Percentiles rank a stretch among this genome's conserved stretches.
These are phyloP conservation scores for Bacidia gigantensis DNA, from an alignment of 495 filamentous ascomycete species.

Conservation along the genomic window DNA sequence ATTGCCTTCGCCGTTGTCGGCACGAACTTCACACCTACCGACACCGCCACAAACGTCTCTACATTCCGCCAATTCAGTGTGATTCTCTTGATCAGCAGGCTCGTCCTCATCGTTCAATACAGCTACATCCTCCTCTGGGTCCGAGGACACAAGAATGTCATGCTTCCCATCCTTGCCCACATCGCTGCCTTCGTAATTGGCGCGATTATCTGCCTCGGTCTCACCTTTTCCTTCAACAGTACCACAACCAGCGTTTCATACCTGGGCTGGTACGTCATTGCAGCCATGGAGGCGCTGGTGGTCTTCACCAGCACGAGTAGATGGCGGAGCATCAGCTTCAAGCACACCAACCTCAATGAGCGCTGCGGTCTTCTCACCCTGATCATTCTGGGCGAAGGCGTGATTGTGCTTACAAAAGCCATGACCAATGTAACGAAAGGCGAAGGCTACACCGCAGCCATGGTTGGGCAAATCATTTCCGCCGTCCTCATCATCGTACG, in stretches of 20 bases:
- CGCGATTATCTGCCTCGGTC: background rate
- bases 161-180: conserved; percentile 27
- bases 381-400: conserved; percentile 56
- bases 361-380: conserved; percentile 54
- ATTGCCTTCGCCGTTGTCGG: conserved; percentile 50
- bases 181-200: background rate
- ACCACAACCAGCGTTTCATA: conserved; percentile 18
- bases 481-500: conserved; percentile 25
- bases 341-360: conserved; percentile 51
- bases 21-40: conserved; percentile 36
- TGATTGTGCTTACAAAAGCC: conserved; percentile 39
- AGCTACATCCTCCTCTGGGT: conserved; percentile 16
- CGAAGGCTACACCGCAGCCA: conserved; percentile 34
- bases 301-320: conserved; percentile 41
- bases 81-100: conserved; percentile 45
- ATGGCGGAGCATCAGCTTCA: conserved; percentile 45
- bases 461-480: conserved; percentile 26
- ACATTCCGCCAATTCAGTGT: conserved; percentile 36
- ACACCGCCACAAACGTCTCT: conserved; percentile 31
- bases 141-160: background rate
- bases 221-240: background rate
- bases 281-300: conserved; percentile 38
- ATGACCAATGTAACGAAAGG: conserved; percentile 42
- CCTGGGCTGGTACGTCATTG: conserved; percentile 50
- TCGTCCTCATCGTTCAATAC: conserved; percentile 46